Conservation (phyloP, 176 grass and related monocot genomes). For the Oryza meyeriana region DNA sequence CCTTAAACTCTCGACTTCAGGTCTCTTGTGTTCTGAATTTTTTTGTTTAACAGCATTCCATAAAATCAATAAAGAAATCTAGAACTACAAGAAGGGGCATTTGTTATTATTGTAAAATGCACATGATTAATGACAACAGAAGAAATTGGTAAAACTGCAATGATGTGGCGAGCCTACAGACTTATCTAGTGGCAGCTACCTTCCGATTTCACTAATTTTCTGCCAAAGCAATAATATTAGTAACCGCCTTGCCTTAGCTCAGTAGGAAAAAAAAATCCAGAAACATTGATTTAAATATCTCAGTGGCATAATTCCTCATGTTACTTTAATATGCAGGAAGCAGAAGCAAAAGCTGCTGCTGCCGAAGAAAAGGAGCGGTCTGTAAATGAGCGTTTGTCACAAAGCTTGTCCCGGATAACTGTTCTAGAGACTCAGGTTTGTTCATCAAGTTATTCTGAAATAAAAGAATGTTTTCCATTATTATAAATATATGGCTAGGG, state of each 20-base stretch:
- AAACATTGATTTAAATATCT: conserved; percentile 16
- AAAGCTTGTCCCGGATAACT: conserved; percentile 75
- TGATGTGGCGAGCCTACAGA: background rate
- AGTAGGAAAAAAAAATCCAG: background rate
- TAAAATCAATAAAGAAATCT: conserved; percentile 1
- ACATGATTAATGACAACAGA: background rate
- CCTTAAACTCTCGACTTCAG: conserved; percentile 92
- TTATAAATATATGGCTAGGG: background rate
- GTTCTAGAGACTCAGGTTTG: conserved; percentile 96
- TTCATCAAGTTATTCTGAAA: conserved; percentile 3
- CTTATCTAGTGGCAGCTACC: background rate
- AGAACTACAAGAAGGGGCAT: background rate
- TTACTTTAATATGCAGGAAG: conserved; percentile 75
- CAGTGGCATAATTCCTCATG: background rate
- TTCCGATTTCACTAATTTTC: background rate
- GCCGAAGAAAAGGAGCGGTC: conserved; percentile 90
- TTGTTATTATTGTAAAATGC: background rate
- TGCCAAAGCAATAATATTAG: background rate
- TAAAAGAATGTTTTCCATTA: background rate
- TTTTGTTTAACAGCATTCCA: conserved; percentile 2
- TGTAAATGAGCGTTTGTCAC: conserved; percentile 88
- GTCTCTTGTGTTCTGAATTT: conserved; percentile 42
- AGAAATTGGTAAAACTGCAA: background rate
- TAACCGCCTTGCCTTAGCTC: background rate
- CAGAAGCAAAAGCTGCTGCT: conserved; percentile 95